Conservation (phyloP, 805 yeast genomes). For the Candida tibetensis region DNA sequence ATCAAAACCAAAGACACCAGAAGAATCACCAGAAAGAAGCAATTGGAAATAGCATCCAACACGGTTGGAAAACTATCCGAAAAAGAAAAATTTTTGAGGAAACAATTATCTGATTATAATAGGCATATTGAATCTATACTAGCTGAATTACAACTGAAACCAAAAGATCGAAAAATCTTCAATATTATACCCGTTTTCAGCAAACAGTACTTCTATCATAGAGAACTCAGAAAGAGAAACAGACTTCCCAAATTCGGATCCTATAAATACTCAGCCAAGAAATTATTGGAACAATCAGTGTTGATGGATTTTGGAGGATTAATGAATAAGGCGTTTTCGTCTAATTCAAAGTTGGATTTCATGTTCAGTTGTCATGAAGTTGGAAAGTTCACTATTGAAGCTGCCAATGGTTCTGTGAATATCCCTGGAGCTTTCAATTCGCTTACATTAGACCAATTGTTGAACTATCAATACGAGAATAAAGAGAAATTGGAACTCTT, state of each 20-base stretch:
- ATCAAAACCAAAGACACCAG: constrained; percentile 53
- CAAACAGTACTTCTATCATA: constrained; percentile 72
- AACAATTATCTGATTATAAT: constrained; percentile 46
- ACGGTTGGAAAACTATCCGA: constrained; percentile 44
- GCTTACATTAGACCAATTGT: constrained; percentile 66
- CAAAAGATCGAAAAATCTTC: constrained; percentile 46
- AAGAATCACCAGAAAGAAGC: constrained; percentile 39
- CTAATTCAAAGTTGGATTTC: constrained; percentile 66
- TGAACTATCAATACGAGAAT: constrained; percentile 72
- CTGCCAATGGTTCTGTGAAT: constrained; percentile 68
- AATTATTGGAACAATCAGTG: constrained; percentile 69
- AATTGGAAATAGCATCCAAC: constrained; percentile 39
- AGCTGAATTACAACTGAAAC: constrained; percentile 41
- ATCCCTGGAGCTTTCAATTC: constrained; percentile 56
- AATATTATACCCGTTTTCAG: constrained; percentile 56
- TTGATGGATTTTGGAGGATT: constrained; percentile 59
- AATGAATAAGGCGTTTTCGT: constrained; percentile 33
- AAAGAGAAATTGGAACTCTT: constrained; percentile 53
- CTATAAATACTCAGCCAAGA: constrained; percentile 71
- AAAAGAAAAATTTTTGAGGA: constrained; percentile 44
- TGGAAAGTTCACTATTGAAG: constrained; percentile 72
- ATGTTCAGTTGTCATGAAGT: constrained; percentile 73
- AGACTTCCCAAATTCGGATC: constrained; percentile 74
- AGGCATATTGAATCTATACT: constrained; percentile 45
- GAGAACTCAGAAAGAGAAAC: constrained; percentile 65